Percentiles rank a stretch among this genome's conserved stretches.
Conservation (phyloP, 164 flowering plant genomes). For the Cinnamomum micranthum region DNA sequence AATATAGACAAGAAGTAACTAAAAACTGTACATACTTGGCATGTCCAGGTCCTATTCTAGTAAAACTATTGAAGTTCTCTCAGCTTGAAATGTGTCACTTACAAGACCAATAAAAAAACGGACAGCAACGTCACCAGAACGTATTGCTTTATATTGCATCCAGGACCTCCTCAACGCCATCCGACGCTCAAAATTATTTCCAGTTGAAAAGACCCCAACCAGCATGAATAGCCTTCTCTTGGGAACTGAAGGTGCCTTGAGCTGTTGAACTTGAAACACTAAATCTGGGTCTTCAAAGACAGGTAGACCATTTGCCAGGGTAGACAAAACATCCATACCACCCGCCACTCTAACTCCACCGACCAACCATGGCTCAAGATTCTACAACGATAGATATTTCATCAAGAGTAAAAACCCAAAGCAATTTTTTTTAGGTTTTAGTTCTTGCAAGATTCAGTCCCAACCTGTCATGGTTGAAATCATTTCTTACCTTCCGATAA, state of each 20-base stretch:
- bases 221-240: constrained; percentile 58
- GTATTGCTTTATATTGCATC: constrained; percentile 87
- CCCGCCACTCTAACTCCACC: constrained; percentile 55
- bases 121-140: constrained; percentile 79
- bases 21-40: neutral
- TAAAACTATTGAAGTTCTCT: neutral
- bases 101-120: constrained; percentile 90
- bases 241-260: constrained; percentile 61
- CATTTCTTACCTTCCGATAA: constrained; percentile 67
- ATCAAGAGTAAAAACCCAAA: neutral
- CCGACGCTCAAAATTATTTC: constrained; percentile 83
- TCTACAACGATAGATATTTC: constrained; percentile 42
- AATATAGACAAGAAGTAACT: too few relatives aligned
- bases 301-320: constrained; percentile 69
- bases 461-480: constrained; percentile 4
- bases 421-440: neutral
- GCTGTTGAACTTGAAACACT: constrained; percentile 37
- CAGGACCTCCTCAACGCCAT: constrained; percentile 94
- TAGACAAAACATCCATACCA: constrained; percentile 56
- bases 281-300: constrained; percentile 62
- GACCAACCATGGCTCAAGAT: constrained; percentile 83
- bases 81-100: constrained; percentile 29
- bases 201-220: constrained; percentile 81
- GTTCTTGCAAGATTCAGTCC: constrained; percentile 1
- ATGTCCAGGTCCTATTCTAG: neutral